Evolutionary conservation across 371 early-diverging fungal genomes (phyloP), one percentile per base, ranked within the genome.

Genomic region (Rhizomucor pusillus): DNA sequence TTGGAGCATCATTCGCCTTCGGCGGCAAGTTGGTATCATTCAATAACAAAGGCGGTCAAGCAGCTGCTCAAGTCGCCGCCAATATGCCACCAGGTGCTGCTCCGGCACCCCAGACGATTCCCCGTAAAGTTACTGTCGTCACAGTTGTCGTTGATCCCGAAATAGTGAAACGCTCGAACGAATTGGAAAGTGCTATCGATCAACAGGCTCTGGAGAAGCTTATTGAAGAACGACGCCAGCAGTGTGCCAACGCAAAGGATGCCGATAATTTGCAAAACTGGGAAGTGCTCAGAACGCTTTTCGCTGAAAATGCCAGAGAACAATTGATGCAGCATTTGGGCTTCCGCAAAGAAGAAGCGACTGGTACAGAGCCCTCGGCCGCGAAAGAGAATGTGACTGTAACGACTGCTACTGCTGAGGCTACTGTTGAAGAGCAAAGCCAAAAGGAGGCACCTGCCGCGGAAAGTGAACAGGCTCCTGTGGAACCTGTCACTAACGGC

Each of bases 1-100:
- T 86, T 0, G 94, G 96, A 13, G 94, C 89, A 3, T 76, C 87
- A 0, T 99, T 92, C 77, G 91, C 91, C 9, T 97, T 94, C 59
- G 94, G 97, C 57, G 92, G 92, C 24, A 88, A 90, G 62, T 77
- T 98, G 18, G 90, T 90, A 14, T 69, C 76, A 18, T 92, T 93
- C 62, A 71, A 72, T 29, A 71, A 77, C 57, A 73, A 73, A 51
- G 71, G 73, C 19, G 72, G 69, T n/a, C 66, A 70, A 45, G 64
- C 65, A 33, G 70, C 75, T 43, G 66, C 56, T 47, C 70, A 64
- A 56, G 71, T 65, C 59, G 75, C 61, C 56, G 73, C 59, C 52
- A 73, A 35, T 47, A 59, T 75, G 16, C 75, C 77, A 19, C 75
- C 79, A 18, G 81, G 75, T n/a, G 70, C 78, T 37, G 71, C 75